Base-by-base conservation (phyloP, 768 basidiomycete genomes). In the Tephrocybe sp. region DNA sequence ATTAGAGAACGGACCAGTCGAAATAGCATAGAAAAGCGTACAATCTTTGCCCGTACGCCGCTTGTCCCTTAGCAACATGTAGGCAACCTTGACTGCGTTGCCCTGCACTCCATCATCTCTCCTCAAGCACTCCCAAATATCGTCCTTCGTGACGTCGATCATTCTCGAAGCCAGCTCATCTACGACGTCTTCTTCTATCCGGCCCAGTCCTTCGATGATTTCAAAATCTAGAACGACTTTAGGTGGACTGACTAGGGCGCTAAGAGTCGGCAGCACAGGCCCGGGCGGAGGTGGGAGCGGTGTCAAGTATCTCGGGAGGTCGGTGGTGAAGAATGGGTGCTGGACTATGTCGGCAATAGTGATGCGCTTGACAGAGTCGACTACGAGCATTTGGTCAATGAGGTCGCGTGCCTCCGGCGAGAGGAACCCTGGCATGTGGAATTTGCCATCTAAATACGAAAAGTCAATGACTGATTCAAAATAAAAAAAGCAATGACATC, bases 1-100 rank as follows among this genome's bases (percentile, higher is more conserved):
- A 13, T 32, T 24, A 52, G 44, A 21, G 32, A n/a, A n/a, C n/a
- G n/a, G n/a, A n/a, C n/a, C n/a, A 6, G 35, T 11, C 21, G 3
- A 26, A 40, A 28, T 30, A 26, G 38, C 48, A 5, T 28, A 6
- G 41, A 12, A 16, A 30, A 43, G 15, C 92, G 77, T 60, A 96
- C 94, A 70, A 64, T 93, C 92, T 66, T 87, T 82, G 5, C 92
- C 85, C 45, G 89, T 77, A 31, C 93, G 73, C 57, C 84, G 76
- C 71, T 94, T 94, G 62, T 99, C 96, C 49, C 92, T 76, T 37
- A 97, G 74, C 4, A 99, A 75, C 82, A 94, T 84, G 68, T 98
- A 99, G 0, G 96, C 94, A 6, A 99, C 94, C 69, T 97, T 95
- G 64, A 98, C 87, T 46, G 92, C 86, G 64, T 98, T 97, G 31